phyloP scores from a whole-genome alignment of 1,284 basidiomycete genomes.

The Neolentinus lepideus region DNA sequence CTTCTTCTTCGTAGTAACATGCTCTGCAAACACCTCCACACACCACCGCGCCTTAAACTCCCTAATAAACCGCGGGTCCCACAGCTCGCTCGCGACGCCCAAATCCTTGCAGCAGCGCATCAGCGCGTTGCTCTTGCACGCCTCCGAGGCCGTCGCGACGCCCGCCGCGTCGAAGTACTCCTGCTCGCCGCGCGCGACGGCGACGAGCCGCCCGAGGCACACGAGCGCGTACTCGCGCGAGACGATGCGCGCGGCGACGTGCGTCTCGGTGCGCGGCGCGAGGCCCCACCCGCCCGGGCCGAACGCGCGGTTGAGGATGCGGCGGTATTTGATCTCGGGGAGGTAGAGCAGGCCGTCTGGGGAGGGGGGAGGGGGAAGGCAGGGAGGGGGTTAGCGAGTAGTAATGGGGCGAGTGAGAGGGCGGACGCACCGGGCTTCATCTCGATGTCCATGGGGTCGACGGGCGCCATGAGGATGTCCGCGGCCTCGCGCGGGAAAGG shows the following conservation, averaged over 20 bases:
- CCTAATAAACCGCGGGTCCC: conserved; percentile 95
- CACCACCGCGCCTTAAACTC: conserved; percentile 87
- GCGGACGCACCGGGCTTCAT: conserved; percentile 78
- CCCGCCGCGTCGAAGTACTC: conserved; percentile 92
- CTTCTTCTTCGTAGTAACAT: conserved; percentile 84
- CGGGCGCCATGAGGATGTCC: conserved; percentile 67
- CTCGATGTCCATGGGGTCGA: conserved; percentile 81
- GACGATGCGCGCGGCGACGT: conserved; percentile 85
- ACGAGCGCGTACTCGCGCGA: conserved; percentile 94
- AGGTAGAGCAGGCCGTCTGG: conserved; percentile 92
- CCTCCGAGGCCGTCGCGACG: conserved; percentile 91
- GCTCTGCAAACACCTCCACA: conserved; percentile 82
- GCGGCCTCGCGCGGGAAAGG: conserved; percentile 78
- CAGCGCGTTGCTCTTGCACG: conserved; percentile 93
- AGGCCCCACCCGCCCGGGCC: conserved; percentile 98
- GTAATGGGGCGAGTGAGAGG: background rate
- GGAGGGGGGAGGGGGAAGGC: too few species aligned
- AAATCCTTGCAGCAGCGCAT: conserved; percentile 99
- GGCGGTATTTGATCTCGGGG: conserved; percentile 97
- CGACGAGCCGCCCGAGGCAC: conserved; percentile 90
- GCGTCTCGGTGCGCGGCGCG: conserved; percentile 88
- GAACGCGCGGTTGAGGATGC: conserved; percentile 90
- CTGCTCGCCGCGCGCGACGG: conserved; percentile 91
- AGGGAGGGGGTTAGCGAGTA: background rate
- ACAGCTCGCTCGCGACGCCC: conserved; percentile 93